Evolutionary conservation across 2,329 filamentous ascomycete genomes (phyloP), one percentile per base, ranked within the genome.

Genomic region (Scedosporium apiospermum): DNA sequence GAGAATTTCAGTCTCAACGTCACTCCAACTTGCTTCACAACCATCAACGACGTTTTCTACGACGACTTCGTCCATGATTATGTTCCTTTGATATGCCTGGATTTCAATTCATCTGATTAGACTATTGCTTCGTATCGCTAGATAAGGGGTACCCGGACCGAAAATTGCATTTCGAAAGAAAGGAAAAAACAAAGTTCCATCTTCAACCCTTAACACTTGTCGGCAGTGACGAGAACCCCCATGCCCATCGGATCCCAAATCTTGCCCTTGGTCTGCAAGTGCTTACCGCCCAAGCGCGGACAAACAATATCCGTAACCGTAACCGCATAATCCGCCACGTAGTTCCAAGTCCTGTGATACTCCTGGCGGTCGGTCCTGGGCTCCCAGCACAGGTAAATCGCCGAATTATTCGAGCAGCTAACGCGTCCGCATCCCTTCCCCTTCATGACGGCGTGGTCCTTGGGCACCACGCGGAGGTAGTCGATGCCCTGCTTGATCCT

Each of bases 331-430:
- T 60, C 42, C 23, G 21, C 58, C 6, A 60, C 42, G 42, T 51
- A 51, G 6, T 10, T 18, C 58, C 58, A 60, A 10, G 42, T 14
- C 42, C 18, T 12, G 26, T 51, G 23, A 14, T 51, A 34, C 44
- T 49, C 44, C 3, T 18, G 3, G 2, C 41, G 42, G 14, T 14
- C 44, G 42, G 41, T 44, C 21, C 41, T 16, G 58, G 58, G 58
- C 58, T 60, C 58, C 42, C 42, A 60, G 58, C 58, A 60, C 42
- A 30, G 14, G 44, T 34, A 60, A 44, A 60, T 51, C 44, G 58
- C 58, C 26, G 42, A 14, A 26, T 51, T 18, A 12, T 30, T 14
- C 3, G 42, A 60, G 58, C 58, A 60, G 44, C 42, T 51, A 21
- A 60, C 44, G 14, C 58, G 58, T 1, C 12, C 6, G 26, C 58